phyloP scores from a whole-genome alignment of 2,329 filamentous ascomycete species.

The Aureobasidium subglaciale region DNA sequence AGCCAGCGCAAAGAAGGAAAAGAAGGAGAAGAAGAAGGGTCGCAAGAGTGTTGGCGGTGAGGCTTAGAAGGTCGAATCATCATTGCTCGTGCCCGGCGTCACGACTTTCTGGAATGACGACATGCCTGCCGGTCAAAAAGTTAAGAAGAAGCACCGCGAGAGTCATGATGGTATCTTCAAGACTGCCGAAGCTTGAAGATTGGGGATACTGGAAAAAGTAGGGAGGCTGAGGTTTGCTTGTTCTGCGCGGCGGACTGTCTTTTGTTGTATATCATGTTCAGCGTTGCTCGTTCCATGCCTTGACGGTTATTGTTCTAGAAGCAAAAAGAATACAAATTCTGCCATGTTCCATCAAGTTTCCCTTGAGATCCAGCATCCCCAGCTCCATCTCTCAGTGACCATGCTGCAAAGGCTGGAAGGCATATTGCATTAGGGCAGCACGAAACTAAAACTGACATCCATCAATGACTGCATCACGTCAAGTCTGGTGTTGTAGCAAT shows the following conservation, averaged over 20 bases:
- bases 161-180: background rate
- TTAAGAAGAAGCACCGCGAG: background rate
- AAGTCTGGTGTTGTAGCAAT: too few relatives aligned
- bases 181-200: background rate
- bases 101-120: background rate
- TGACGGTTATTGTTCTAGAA: background rate
- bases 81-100: background rate
- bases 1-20: conserved; percentile 18
- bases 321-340: background rate
- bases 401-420: too few relatives aligned
- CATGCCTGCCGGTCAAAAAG: background rate
- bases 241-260: background rate
- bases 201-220: background rate
- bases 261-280: background rate
- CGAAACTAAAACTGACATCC: too few relatives aligned
- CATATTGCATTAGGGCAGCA: too few relatives aligned
- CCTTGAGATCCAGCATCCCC: too few relatives aligned
- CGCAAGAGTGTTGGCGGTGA: conserved; percentile 25
- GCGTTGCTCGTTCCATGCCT: background rate
- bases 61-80: conserved; percentile 2
- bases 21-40: conserved; percentile 29
- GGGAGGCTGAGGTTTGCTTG: background rate
- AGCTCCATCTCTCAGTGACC: too few relatives aligned
- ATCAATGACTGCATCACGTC: too few relatives aligned
- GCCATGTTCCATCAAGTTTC: background rate